Percentiles rank a stretch among this genome's conserved stretches.
These are phyloP conservation scores for Linum usitatissimum DNA, from an alignment of 345 rosid species.

Conservation along the genomic window DNA sequence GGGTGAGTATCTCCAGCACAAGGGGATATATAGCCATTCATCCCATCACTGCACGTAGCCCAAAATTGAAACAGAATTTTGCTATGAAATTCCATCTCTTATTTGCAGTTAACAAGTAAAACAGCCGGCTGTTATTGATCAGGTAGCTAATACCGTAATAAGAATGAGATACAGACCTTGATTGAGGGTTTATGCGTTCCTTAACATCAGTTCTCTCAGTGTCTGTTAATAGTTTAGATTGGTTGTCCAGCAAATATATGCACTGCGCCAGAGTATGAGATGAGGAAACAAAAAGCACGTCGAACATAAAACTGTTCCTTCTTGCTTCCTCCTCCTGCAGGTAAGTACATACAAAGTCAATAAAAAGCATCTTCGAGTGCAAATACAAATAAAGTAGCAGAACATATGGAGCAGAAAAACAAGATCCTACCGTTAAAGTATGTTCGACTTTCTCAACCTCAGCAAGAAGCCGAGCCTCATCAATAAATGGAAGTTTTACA, in stretches of 20 bases:
- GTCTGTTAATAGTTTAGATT: slow-evolving; percentile 36
- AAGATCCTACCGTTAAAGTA: slow-evolving; percentile 46
- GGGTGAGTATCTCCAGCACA: slow-evolving; percentile 74
- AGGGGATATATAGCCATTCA: slow-evolving; percentile 84
- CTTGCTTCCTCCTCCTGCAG: slow-evolving; percentile 68
- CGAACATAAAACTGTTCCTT: slow-evolving; percentile 63
- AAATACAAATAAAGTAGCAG: no score
- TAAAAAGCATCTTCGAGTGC: no score
- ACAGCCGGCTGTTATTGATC: neutral
- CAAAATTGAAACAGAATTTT: slow-evolving; percentile 31
- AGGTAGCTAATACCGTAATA: neutral
- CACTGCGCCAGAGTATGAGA: slow-evolving; percentile 71
- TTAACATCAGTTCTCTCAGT: slow-evolving; percentile 33
- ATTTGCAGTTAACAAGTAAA: neutral
- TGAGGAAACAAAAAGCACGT: slow-evolving; percentile 66
- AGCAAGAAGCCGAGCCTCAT: slow-evolving; percentile 67
- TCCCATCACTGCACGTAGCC: slow-evolving; percentile 74
- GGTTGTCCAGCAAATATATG: slow-evolving; percentile 56
- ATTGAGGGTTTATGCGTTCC: slow-evolving; percentile 49
- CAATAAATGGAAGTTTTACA: slow-evolving; percentile 83
- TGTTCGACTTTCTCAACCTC: slow-evolving; percentile 56
- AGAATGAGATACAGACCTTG: slow-evolving; percentile 47
- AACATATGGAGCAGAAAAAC: no score
- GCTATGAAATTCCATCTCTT: slow-evolving; percentile 2
- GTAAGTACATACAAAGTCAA: neutral